Percentiles rank a stretch among this genome's conserved stretches.
phyloP scores from a whole-genome alignment of 805 yeast species.

The Ogataea henricii region DNA sequence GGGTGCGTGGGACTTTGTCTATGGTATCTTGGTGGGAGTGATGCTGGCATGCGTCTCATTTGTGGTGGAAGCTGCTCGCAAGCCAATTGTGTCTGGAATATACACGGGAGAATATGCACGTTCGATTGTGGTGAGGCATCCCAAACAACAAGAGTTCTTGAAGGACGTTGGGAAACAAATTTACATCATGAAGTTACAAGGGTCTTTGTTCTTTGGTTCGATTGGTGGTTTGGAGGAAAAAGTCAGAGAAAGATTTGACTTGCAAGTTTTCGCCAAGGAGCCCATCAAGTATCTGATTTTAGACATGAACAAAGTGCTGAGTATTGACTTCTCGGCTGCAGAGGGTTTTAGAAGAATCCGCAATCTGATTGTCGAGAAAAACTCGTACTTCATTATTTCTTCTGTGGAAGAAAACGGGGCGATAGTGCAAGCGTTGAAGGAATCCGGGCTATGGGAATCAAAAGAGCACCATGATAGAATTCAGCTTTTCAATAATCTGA shows the following conservation, averaged over 20 bases:
- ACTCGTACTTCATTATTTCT: constrained; percentile 72
- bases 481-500: constrained; percentile 74
- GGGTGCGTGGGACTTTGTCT: constrained; percentile 95
- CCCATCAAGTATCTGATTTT: constrained; percentile 80
- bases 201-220: constrained; percentile 91
- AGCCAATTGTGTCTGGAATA: constrained; percentile 77
- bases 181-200: constrained; percentile 81
- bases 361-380: constrained; percentile 68
- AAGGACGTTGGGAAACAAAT: constrained; percentile 88
- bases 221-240: constrained; percentile 86
- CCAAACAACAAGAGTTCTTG: constrained; percentile 82
- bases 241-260: constrained; percentile 66
- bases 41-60: constrained; percentile 91
- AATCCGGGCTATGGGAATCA: constrained; percentile 76
- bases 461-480: constrained; percentile 47
- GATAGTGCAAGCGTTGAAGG: constrained; percentile 70
- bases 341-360: constrained; percentile 90
- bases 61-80: constrained; percentile 86
- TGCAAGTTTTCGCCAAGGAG: constrained; percentile 45
- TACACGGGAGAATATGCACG: constrained; percentile 87
- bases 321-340: constrained; percentile 92
- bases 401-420: constrained; percentile 70
- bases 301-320: constrained; percentile 79
- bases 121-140: constrained; percentile 90
- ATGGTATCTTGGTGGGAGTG: constrained; percentile 89